A percentile compares a stretch with the other conserved stretches of the same genome.
Evolutionary conservation across 2,329 filamentous ascomycete species (phyloP).

Genomic region (Lecanicillium sp.): DNA sequence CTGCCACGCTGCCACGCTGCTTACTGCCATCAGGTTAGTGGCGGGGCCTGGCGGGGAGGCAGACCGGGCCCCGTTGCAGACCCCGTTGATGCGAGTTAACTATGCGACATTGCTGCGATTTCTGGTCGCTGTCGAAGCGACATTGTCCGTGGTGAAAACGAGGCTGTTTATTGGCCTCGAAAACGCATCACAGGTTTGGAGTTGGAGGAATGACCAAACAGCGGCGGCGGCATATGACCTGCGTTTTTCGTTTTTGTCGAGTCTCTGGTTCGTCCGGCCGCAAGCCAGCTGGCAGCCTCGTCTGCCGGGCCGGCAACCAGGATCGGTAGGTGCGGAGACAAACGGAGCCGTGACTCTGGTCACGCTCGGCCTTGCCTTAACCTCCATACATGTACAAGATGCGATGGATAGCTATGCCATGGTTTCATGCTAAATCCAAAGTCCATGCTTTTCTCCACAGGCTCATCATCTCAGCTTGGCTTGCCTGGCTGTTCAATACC

Average conservation of each 20-base stretch:
- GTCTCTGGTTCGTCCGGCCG: not conserved
- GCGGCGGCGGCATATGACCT: slow-evolving; percentile 4
- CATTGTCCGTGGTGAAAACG: too few relatives aligned
- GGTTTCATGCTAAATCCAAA: too few relatives aligned
- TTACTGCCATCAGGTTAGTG: not conserved
- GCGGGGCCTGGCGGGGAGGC: not conserved
- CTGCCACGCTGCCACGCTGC: too few relatives aligned
- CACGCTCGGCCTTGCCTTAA: too few relatives aligned
- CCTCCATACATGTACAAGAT: too few relatives aligned
- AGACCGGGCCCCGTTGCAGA: not conserved
- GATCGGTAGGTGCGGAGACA: too few relatives aligned
- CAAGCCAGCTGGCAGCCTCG: slow-evolving; percentile 8
- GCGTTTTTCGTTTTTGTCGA: not conserved
- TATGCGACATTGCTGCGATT: not conserved
- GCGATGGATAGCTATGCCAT: too few relatives aligned
- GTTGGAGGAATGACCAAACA: slow-evolving; percentile 2
- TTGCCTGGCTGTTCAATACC: not conserved
- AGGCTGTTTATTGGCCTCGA: not conserved
- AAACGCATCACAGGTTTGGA: not conserved
- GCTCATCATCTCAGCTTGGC: too few relatives aligned
- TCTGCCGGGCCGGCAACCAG: slow-evolving; percentile 4
- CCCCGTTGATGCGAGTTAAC: not conserved
- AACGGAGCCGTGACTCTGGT: too few relatives aligned
- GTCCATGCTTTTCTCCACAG: too few relatives aligned
- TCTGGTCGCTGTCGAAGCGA: too few relatives aligned